Evolutionary conservation across 129 eudicot genomes (phyloP).

Genomic region (Tagetes patula): DNA sequence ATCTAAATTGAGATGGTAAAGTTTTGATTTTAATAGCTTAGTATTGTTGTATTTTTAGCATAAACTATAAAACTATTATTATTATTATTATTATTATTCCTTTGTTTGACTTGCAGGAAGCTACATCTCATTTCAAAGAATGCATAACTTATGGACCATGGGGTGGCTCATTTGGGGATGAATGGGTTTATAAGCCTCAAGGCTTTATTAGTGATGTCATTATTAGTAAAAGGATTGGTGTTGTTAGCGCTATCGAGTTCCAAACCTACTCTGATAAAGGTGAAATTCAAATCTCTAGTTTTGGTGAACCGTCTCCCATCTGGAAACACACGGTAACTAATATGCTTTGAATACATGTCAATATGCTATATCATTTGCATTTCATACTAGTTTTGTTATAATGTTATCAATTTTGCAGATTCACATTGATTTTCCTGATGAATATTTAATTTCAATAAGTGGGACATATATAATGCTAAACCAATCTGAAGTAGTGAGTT

Average conservation of each 20-base stretch:
- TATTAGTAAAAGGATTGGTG: too few species aligned
- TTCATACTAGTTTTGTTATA: too few species aligned
- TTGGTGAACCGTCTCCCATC: neutral
- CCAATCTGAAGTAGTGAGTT: conserved; percentile 7
- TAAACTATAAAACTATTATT: neutral
- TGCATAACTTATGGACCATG: neutral
- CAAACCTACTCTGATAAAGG: neutral
- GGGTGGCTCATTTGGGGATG: neutral
- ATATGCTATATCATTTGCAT: neutral
- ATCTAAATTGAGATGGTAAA: neutral
- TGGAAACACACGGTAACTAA: too few species aligned
- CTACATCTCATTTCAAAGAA: neutral
- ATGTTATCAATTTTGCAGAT: neutral
- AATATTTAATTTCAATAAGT: neutral
- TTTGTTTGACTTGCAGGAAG: conserved; percentile 3
- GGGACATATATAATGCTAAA: neutral
- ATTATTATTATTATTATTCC: too few species aligned
- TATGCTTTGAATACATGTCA: too few species aligned
- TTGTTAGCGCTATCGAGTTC: neutral
- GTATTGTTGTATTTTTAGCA: neutral
- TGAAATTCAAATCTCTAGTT: neutral
- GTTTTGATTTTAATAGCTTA: neutral
- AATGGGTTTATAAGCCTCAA: neutral
- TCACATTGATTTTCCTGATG: neutral
- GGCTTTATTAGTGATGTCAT: neutral